Evolutionary conservation across 352 stramenopile species (phyloP), one percentile per base, ranked within the genome.

Genomic region (Aphanomyces astaci): DNA sequence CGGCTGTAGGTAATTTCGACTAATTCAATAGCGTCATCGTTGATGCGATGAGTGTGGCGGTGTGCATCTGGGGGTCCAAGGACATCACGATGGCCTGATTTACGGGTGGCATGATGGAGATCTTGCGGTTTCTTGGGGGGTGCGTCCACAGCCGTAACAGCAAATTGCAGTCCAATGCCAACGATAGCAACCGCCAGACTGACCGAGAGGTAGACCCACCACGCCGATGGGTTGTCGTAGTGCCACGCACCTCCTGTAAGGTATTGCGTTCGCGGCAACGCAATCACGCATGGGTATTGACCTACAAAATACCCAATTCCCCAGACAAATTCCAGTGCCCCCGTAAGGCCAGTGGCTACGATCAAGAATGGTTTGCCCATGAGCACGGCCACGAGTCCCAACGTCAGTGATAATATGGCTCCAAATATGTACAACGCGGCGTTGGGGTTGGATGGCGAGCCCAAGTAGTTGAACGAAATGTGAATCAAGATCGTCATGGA

Each of bases 171-270:
- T 10, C 76, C 67, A 48, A 84, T 67, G 0, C 79, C 80, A 36
- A 87, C 57, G 1, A 65, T 64, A 4, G 78, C 81, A 1, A 88
- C 64, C 45, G 88, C 75, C 28, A 89, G 45, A 2, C 75, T 86
- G 0, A 74, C 76, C 0, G 79, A 73, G 22, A 90, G 73, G 53
- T 90, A 90, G 1, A 67, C 81, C 80, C 82, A 90, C 82, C 82
- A 90, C 1, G 75, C 78, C 9, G 65, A 65, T 1, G 79, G 79
- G 67, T 88, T 82, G 10, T 71, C 74, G 32, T 79, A 77, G 10
- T 73, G 62, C 19, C 70, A 69, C 30, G 83, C 67, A 7, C 77
- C 75, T 7, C 74, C 72, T 5, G 71, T 70, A 33, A 75, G 73
- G 32, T 76, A 70, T 11, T 72, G 67, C 66, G 81, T 80, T 39